These are phyloP conservation scores for Penicillium riverlandense DNA, from an alignment of 495 filamentous ascomycete species.

Conservation along the genomic window DNA sequence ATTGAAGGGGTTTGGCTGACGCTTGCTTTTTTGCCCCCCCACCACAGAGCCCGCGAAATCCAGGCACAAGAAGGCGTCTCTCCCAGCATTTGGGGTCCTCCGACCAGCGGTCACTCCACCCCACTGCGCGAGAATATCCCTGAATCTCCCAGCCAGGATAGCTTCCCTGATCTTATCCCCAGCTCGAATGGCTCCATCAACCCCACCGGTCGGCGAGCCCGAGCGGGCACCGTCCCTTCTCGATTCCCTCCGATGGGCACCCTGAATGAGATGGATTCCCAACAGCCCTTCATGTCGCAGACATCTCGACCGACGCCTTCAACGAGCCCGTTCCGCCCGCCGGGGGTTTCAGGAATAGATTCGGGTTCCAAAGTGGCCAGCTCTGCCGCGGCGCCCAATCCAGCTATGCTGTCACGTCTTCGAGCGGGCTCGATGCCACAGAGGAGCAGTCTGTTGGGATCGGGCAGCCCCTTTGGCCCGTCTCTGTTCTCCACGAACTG, in stretches of 20 bases:
- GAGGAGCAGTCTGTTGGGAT: constrained; percentile 55
- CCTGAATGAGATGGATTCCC: constrained; percentile 50
- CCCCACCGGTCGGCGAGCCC: constrained; percentile 60
- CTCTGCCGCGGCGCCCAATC: constrained; percentile 40
- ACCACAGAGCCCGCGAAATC: constrained; percentile 78
- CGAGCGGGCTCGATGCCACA: constrained; percentile 96
- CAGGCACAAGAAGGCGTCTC: constrained; percentile 92
- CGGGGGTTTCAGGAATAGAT: constrained; percentile 66
- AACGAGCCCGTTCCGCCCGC: constrained; percentile 80
- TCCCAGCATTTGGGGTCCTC: constrained; percentile 87
- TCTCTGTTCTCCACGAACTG: constrained; percentile 87
- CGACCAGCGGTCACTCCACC: constrained; percentile 91
- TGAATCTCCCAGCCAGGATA: constrained; percentile 90
- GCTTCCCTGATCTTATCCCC: constrained; percentile 83
- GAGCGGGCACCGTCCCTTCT: constrained; percentile 95
- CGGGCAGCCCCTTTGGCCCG: constrained; percentile 73
- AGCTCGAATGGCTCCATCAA: constrained; percentile 49
- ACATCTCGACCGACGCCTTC: constrained; percentile 85
- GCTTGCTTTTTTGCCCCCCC: background rate
- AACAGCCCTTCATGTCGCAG: constrained; percentile 65
- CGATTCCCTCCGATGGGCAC: constrained; percentile 71
- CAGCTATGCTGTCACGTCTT: constrained; percentile 75
- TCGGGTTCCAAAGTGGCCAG: constrained; percentile 40
- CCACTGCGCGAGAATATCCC: constrained; percentile 95
- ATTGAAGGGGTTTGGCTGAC: constrained; percentile 6